phyloP scores from a whole-genome alignment of 2,329 filamentous ascomycete species.

The Hirsutella rhossiliensis region DNA sequence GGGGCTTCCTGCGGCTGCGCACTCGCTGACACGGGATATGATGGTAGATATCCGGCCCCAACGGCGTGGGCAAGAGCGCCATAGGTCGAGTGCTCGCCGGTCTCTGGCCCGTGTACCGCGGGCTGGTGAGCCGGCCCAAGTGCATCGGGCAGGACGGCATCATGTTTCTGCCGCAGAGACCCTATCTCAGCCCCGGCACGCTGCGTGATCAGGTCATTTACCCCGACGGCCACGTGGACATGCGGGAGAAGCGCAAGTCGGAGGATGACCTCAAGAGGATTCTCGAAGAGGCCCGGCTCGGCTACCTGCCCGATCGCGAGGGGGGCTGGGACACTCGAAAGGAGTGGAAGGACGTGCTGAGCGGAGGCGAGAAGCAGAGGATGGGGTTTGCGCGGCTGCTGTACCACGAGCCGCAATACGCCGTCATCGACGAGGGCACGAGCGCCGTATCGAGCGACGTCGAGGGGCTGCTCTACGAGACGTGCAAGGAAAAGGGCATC shows the following conservation, averaged over 20 bases:
- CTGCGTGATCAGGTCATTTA: constrained; percentile 97
- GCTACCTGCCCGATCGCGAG: constrained; percentile 83
- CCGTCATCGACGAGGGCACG: constrained; percentile 90
- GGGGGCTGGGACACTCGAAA: constrained; percentile 95
- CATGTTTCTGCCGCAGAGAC: constrained; percentile 94
- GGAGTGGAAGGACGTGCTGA: constrained; percentile 98
- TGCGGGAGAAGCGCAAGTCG: constrained; percentile 67
- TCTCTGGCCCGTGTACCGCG: constrained; percentile 91
- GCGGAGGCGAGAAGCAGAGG: constrained; percentile 91
- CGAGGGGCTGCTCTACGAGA: constrained; percentile 86
- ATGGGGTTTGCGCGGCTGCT: constrained; percentile 83
- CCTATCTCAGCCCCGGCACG: constrained; percentile 85
- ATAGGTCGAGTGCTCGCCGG: constrained; percentile 82
- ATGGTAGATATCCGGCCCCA: constrained; percentile 69
- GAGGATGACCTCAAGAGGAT: constrained; percentile 69
- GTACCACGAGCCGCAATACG: constrained; percentile 91
- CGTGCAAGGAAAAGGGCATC: constrained; percentile 83
- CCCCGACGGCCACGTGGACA: constrained; percentile 86
- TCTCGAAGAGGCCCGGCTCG: constrained; percentile 72
- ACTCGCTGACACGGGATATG: constrained; percentile 5
- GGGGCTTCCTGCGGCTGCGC: not conserved
- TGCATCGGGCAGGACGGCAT: constrained; percentile 75
- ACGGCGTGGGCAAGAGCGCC: constrained; percentile 86
- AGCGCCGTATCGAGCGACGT: constrained; percentile 91
- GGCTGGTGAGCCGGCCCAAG: constrained; percentile 79